Percentiles rank a stretch among this genome's conserved stretches.
phyloP scores from a whole-genome alignment of 2,329 filamentous ascomycete species.

The Penicillium brevicompactum region DNA sequence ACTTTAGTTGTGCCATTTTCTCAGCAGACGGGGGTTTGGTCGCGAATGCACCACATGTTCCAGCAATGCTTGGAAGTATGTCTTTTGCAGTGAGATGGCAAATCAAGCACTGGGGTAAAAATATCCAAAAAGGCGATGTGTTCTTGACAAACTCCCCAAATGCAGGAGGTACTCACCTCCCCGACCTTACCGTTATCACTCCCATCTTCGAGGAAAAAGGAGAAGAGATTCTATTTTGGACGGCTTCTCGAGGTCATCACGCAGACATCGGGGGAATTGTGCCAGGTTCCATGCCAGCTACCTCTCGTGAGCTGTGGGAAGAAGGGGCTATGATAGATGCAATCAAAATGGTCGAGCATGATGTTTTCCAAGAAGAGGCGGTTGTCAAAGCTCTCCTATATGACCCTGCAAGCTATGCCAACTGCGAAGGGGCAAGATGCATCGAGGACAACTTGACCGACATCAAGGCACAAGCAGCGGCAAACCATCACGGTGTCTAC shows the following conservation, averaged over 20 bases:
- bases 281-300: constrained; percentile 75
- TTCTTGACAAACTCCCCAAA: constrained; percentile 79
- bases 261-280: constrained; percentile 72
- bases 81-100: too few species aligned
- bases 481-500: constrained; percentile 79
- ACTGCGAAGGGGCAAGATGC: constrained; percentile 74
- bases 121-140: constrained; percentile 65
- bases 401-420: constrained; percentile 70
- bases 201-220: constrained; percentile 66
- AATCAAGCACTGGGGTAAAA: too few species aligned
- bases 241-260: constrained; percentile 74
- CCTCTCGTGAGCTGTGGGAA: constrained; percentile 66
- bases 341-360: too few species aligned
- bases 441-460: constrained; percentile 80
- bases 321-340: constrained; percentile 63
- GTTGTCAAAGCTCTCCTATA: too few species aligned
- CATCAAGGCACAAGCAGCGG: constrained; percentile 78
- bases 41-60: constrained; percentile 68
- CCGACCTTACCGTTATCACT: constrained; percentile 76
- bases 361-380: too few species aligned
- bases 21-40: constrained; percentile 73
- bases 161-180: constrained; percentile 80
- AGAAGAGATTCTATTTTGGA: constrained; percentile 75
- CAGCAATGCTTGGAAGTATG: constrained; percentile 40
- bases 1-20: constrained; percentile 80